Conservation (phyloP, 495 filamentous ascomycete species). For the Penicillium coprophilum region DNA sequence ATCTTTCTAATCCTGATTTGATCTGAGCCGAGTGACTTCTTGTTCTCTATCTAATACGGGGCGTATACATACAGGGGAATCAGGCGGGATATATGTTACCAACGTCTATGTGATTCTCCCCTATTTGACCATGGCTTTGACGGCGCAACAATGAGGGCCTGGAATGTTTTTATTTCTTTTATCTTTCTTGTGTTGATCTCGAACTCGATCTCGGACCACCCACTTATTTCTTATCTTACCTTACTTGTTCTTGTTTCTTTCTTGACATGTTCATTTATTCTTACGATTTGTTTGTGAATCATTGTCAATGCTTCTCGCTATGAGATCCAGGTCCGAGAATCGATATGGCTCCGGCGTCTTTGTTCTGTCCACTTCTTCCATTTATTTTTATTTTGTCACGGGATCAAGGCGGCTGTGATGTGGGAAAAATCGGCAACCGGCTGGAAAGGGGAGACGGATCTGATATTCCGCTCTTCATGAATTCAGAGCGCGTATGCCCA, state of each 20-base stretch:
- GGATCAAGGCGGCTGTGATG: not conserved
- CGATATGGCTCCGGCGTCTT: conserved; percentile 24
- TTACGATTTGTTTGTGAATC: conserved; percentile 24
- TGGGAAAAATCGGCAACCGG: not conserved
- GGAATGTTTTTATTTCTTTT: conserved; percentile 24
- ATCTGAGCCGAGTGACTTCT: conserved; percentile 24
- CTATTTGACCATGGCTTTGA: conserved; percentile 35
- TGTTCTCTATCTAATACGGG: conserved; percentile 39
- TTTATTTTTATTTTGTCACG: conserved; percentile 12
- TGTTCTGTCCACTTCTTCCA: conserved; percentile 17
- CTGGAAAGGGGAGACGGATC: conserved; percentile 4
- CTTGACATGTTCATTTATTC: conserved; percentile 21
- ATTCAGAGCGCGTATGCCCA: conserved; percentile 29
- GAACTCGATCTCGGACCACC: conserved; percentile 10
- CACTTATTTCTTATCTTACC: conserved; percentile 17
- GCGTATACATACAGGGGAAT: conserved; percentile 47
- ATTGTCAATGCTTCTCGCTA: conserved; percentile 24
- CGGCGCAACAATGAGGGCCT: conserved; percentile 38
- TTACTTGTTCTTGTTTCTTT: conserved; percentile 23
- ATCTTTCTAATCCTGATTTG: conserved; percentile 32
- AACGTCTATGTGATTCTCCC: conserved; percentile 23
- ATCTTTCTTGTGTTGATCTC: conserved; percentile 24
- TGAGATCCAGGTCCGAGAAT: conserved; percentile 9
- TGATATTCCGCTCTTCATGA: conserved; percentile 11
- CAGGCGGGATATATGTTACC: conserved; percentile 35